Evolutionary conservation across 306 rosid species (phyloP), one percentile per base, ranked within the genome.

Genomic region (Styphnolobium japonicum): DNA sequence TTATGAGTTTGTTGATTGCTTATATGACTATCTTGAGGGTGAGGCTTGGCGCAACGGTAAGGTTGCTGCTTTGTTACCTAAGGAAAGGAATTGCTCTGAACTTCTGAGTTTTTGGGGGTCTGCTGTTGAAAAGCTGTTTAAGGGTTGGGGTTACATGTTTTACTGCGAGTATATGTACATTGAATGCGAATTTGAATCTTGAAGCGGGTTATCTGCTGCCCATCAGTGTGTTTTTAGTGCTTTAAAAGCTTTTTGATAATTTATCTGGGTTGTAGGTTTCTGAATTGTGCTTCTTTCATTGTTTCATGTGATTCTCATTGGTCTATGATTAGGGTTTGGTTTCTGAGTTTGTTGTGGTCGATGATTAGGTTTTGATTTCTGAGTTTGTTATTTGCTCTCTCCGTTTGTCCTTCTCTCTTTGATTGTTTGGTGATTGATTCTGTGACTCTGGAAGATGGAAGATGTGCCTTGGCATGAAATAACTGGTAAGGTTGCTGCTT

Each of bases 201-300:
- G 22, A 25, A 49, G 67, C 55, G 1, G 39, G 55, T 66, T 33
- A 36, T 42, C 14, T 79, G 34, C 68, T 25, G 65, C 11, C 39
- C 10, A 46, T 48, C 5, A 8, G 22, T 1, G 36, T 39, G 63
- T 16, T 53, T 33, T 43, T 2, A 16, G 14, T 42, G 49, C 11
- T 39, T 21, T 62, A 63, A 57, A 68, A 52, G 77, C 46, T 31
- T 14, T 55, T 52, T 12, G 23, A 25, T 69, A 48, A 34, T 27
- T 22, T 36, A 29, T 53, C 65, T 68, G 27, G 45, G 11, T 19
- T 4, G 37, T 55, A 9, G 61, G 18, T 71, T 60, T 79, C 33
- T 68, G 69, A 46, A 61, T 33, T 68, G 53, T 62, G 52, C 61
- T 75, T 68, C 56, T 40, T 57, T 61, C 12, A 22, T 33, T 79